phyloP scores from a whole-genome alignment of 176 grass and related monocot species.

The Oropetium thomaeum region DNA sequence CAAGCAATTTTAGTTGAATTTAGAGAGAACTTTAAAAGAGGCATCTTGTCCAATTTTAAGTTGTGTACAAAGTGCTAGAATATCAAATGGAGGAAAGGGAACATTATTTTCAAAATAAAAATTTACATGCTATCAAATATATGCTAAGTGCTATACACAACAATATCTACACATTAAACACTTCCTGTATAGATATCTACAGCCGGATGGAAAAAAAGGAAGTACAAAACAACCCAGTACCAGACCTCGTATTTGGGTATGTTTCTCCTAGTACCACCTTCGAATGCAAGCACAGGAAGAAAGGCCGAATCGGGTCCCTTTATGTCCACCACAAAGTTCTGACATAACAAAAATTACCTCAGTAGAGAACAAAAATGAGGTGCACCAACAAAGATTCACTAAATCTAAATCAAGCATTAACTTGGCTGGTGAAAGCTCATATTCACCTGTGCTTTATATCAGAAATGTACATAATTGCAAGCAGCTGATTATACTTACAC shows the following conservation, averaged over 20 bases:
- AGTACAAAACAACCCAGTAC: not conserved
- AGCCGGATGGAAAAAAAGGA: not conserved
- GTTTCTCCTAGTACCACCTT: conserved; percentile 93
- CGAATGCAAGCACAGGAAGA: conserved; percentile 86
- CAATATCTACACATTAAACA: not conserved
- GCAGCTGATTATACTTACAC: not conserved
- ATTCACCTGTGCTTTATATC: not conserved
- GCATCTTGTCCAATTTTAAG: not conserved
- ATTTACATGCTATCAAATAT: not conserved
- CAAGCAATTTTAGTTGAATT: not conserved
- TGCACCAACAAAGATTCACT: not conserved
- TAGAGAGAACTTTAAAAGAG: not conserved
- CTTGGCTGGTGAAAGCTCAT: not conserved
- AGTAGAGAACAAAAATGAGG: conserved; percentile 16
- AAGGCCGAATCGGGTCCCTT: conserved; percentile 73
- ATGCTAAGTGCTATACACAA: conserved; percentile 22
- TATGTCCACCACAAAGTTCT: conserved; percentile 98
- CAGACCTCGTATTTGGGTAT: conserved; percentile 94
- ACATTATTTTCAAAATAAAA: not conserved
- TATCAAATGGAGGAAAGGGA: not conserved
- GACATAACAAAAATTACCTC: conserved; percentile 28
- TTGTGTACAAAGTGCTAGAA: not conserved
- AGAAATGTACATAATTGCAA: conserved; percentile 3
- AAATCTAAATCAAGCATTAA: conserved; percentile 9
- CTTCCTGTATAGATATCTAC: not conserved